Evolutionary conservation across 148 eudicot species (phyloP).

Genomic region (Cornus kousa): DNA sequence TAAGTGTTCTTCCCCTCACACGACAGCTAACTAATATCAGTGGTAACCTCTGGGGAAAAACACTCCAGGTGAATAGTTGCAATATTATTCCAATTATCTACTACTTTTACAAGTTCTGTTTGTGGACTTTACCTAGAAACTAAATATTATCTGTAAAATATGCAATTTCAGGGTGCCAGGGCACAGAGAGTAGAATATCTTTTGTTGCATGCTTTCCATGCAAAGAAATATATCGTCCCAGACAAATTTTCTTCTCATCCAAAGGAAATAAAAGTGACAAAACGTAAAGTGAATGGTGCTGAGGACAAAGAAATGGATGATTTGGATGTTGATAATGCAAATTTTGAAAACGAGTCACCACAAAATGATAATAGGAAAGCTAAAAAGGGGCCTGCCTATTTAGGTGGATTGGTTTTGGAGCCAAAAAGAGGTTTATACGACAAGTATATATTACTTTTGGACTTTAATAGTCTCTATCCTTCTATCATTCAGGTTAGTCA

Average conservation of each 20-base stretch:
- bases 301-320: constrained; percentile 39
- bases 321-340: constrained; percentile 35
- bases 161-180: constrained; percentile 82
- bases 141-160: constrained; percentile 4
- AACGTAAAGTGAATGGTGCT: constrained; percentile 61
- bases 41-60: constrained; percentile 99
- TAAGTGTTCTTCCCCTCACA: constrained; percentile 93
- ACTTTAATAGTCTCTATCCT: constrained; percentile 99
- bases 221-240: constrained; percentile 86
- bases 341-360: constrained; percentile 49
- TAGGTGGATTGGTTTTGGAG: constrained; percentile 96
- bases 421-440: constrained; percentile 96
- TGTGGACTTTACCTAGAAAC: not conserved
- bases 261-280: constrained; percentile 57
- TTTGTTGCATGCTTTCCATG: constrained; percentile 91
- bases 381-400: constrained; percentile 88
- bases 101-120: not conserved
- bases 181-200: constrained; percentile 98
- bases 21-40: constrained; percentile 94
- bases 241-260: constrained; percentile 70
- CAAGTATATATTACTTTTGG: constrained; percentile 88
- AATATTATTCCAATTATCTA: constrained; percentile 2
- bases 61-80: constrained; percentile 71
- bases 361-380: constrained; percentile 51
- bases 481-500: constrained; percentile 88